These are phyloP conservation scores for Saussurea involucrata DNA, from an alignment of 129 eudicot genomes.

Conservation along the genomic window DNA sequence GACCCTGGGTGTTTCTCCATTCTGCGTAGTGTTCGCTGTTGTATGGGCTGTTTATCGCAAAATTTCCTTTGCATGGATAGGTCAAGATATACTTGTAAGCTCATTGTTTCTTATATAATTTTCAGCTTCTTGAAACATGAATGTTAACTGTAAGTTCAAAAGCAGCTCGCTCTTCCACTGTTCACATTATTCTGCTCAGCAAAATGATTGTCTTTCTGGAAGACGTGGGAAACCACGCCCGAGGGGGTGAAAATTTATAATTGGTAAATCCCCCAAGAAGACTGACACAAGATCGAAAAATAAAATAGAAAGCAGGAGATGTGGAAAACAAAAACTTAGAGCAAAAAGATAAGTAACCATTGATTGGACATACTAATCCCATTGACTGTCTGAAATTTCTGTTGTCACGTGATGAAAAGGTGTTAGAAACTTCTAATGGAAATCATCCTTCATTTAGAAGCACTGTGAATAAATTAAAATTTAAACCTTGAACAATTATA, in stretches of 20 bases:
- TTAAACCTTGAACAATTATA: background rate
- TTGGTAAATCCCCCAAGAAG: background rate
- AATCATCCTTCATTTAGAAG: background rate
- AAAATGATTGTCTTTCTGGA: background rate
- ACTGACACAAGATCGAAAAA: background rate
- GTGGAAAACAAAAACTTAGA: background rate
- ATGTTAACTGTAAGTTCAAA: background rate
- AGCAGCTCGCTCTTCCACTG: background rate
- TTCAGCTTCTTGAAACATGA: conserved; percentile 2
- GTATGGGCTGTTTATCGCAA: conserved; percentile 92
- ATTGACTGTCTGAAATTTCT: background rate
- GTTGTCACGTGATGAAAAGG: background rate
- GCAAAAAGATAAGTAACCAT: background rate
- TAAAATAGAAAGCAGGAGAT: background rate
- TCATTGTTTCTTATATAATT: background rate
- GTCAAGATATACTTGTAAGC: conserved; percentile 99
- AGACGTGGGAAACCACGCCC: background rate
- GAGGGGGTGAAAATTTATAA: background rate
- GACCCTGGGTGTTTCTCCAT: conserved; percentile 81
- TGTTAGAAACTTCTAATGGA: background rate
- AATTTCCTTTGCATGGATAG: conserved; percentile 87
- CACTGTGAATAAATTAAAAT: background rate
- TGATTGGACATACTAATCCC: background rate
- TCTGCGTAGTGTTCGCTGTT: conserved; percentile 82
- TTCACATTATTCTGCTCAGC: background rate